Base-by-base conservation (phyloP, 805 yeast species). In the Wickerhamiella azymoides region DNA sequence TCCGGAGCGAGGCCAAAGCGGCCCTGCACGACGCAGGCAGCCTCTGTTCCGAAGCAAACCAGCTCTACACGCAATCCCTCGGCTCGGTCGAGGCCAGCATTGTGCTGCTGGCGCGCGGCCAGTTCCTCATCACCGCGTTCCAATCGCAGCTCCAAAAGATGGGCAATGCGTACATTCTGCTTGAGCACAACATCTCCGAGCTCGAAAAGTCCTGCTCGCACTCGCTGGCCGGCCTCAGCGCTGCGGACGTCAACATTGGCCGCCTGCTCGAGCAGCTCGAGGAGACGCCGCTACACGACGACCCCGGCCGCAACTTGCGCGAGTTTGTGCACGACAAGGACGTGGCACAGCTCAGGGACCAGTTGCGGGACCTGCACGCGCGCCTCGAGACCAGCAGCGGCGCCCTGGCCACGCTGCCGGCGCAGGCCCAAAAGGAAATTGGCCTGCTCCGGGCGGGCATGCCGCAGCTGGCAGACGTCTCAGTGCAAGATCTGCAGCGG, bases 41-140 rank as follows among this genome's bases (percentile, higher is more conserved):
- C 8, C 54, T 72, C 3, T 76, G 83, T 44, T 65, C 67, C n/a
- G 67, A 65, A 28, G 78, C 80, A 16, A 71, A 71, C 53, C 52
- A 54, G 17, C 55, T 60, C 18, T 63, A 70, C 1, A 57, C 62
- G 28, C 18, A 25, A 13, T 27, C 19, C 8, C 13, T 17, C 3
- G 57, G 54, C n/a, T 57, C 64, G 11, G 60, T 74, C 8, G 65
- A 64, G 28, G 52, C 57, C 19, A 65, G 72, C 47, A 70, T 73
- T 33, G 62, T 65, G 11, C 56, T 62, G 36, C 58, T 71, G 52
- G 68, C 73, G 2, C 67, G 65, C 43, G 57, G 70, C 9, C 62
- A 62, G 26, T 78, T 71, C 52, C 56, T 73, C 38, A 56, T 67
- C 18, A 68, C 63, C 36, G 68, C 80, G 13, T 56, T 69, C 13